phyloP scores from a whole-genome alignment of 306 rosid species.

The Alnus rubra region DNA sequence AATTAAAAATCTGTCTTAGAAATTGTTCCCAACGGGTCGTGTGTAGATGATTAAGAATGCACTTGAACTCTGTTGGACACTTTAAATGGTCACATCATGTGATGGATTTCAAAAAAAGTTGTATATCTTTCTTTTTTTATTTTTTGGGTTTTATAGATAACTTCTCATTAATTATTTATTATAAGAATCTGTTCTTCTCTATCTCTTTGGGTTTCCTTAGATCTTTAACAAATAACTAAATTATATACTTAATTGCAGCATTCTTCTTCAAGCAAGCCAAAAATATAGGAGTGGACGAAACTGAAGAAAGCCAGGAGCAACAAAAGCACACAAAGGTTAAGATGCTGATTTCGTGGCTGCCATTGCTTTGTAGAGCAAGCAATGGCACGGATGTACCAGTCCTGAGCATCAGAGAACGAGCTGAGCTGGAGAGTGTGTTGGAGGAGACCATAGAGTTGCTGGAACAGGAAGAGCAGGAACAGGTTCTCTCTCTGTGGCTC shows the following conservation, averaged over 20 bases:
- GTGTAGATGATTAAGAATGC: too few relatives aligned
- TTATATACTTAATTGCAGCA: constrained; percentile 33
- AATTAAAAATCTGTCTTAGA: too few relatives aligned
- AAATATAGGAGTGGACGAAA: constrained; percentile 39
- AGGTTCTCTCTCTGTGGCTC: constrained; percentile 74
- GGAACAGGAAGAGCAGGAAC: constrained; percentile 55
- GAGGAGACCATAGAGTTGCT: constrained; percentile 52
- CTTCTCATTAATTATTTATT: too few relatives aligned
- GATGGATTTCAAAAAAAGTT: too few relatives aligned
- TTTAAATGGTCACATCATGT: too few relatives aligned
- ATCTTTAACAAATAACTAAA: neutral
- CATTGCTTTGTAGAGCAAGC: constrained; percentile 69
- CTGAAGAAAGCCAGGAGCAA: constrained; percentile 38
- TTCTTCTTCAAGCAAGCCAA: constrained; percentile 66
- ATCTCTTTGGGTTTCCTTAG: neutral
- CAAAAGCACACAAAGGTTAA: constrained; percentile 41
- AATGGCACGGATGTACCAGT: constrained; percentile 63
- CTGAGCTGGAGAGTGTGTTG: constrained; percentile 56
- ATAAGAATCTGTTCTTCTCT: too few relatives aligned
- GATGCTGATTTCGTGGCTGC: constrained; percentile 74
- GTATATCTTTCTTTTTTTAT: too few relatives aligned
- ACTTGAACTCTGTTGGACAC: too few relatives aligned
- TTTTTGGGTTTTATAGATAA: too few relatives aligned
- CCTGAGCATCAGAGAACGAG: constrained; percentile 48
- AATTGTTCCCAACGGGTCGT: too few relatives aligned